Evolutionary conservation across 768 basidiomycete species (phyloP).

Genomic region (Psilocybe subaeruginosa): DNA sequence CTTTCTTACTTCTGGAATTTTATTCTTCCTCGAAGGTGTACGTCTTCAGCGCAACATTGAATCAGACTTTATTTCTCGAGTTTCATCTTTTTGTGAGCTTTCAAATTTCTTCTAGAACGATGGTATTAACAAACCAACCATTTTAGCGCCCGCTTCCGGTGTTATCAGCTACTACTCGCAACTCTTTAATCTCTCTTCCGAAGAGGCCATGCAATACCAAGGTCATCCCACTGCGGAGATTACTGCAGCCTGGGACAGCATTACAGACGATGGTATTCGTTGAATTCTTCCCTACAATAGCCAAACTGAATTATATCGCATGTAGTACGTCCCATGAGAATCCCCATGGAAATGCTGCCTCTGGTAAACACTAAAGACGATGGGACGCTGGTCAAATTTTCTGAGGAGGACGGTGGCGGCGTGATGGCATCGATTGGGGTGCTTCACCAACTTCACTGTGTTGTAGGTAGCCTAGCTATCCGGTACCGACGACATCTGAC

Average conservation of each 20-base stretch:
- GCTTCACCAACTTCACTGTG: constrained; percentile 4
- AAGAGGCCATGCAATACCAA: neutral
- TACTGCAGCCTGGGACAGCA: neutral
- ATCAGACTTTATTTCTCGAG: neutral
- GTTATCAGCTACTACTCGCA: neutral
- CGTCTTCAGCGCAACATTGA: neutral
- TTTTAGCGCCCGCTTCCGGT: neutral
- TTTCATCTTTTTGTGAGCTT: neutral
- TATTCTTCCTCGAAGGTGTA: neutral
- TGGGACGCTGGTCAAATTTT: neutral
- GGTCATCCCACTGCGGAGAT: neutral
- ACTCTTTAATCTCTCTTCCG: neutral
- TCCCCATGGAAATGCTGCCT: neutral
- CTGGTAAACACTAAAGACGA: neutral
- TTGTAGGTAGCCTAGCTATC: neutral
- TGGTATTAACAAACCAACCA: too few relatives aligned
- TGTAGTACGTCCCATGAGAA: neutral
- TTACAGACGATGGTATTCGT: neutral
- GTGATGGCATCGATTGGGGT: constrained; percentile 1
- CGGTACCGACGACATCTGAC: neutral
- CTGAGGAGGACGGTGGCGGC: constrained; percentile 1
- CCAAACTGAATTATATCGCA: neutral
- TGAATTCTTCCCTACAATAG: neutral
- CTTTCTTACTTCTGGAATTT: neutral
- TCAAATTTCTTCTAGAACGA: neutral